A percentile compares a stretch with the other conserved stretches of the same genome.
Conservation (phyloP, 2,329 filamentous ascomycete species). For the Truncatella angustata region DNA sequence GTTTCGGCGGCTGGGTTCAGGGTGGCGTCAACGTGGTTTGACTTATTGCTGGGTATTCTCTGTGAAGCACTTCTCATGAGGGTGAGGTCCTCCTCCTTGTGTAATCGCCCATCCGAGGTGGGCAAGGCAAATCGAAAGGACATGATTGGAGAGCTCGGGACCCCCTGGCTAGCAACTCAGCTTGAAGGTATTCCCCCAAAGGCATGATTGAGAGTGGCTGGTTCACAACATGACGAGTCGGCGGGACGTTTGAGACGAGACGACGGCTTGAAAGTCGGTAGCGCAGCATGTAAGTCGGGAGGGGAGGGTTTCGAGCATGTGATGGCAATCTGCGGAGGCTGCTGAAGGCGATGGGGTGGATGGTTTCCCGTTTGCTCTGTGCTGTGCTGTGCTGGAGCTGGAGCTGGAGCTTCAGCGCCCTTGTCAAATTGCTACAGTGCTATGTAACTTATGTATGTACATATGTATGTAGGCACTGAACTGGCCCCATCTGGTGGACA, state of each 20-base stretch:
- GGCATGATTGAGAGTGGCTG: background rate
- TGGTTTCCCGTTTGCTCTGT: no score
- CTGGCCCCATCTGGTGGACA: no score
- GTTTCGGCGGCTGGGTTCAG: constrained; percentile 19
- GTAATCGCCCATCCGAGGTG: constrained; percentile 29
- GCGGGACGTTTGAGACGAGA: background rate
- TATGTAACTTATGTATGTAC: background rate
- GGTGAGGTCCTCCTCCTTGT: constrained; percentile 38
- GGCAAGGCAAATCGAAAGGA: constrained; percentile 27
- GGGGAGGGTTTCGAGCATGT: no score
- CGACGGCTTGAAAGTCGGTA: no score
- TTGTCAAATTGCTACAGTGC: background rate
- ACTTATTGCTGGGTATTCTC: constrained; percentile 16
- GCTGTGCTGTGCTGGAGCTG: background rate
- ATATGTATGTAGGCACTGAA: no score
- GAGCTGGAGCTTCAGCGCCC: background rate
- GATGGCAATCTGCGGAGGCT: no score
- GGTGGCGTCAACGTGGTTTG: constrained; percentile 21
- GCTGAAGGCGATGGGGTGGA: no score
- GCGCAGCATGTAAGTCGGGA: no score
- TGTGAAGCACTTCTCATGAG: constrained; percentile 30
- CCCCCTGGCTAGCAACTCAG: constrained; percentile 12
- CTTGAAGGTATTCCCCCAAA: background rate
- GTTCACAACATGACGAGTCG: background rate
- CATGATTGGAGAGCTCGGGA: constrained; percentile 24